These are phyloP conservation scores for Psophocarpus tetragonolobus DNA, from an alignment of 306 rosid genomes.

Conservation along the genomic window DNA sequence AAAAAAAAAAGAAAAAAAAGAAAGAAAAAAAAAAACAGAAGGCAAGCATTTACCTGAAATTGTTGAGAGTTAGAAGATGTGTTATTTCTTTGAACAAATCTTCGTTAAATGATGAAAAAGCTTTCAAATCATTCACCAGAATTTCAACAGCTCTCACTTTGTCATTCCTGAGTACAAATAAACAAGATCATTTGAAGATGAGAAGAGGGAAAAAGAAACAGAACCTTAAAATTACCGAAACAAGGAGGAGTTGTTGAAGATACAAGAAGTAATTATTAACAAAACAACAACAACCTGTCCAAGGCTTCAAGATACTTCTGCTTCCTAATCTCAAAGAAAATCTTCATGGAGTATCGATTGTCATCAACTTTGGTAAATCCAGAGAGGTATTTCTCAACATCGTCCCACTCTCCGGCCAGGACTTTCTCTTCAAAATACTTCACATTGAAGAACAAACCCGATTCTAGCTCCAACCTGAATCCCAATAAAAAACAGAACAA, in stretches of 20 bases:
- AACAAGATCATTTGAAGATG: slow-evolving; percentile 7
- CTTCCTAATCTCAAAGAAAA: slow-evolving; percentile 75
- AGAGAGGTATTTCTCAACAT: slow-evolving; percentile 66
- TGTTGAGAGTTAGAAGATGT: slow-evolving; percentile 63
- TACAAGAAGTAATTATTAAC: background rate
- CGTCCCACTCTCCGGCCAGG: slow-evolving; percentile 76
- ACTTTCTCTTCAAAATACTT: slow-evolving; percentile 75
- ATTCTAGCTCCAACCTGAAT: slow-evolving; percentile 71
- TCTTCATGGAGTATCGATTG: slow-evolving; percentile 70
- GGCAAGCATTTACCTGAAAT: slow-evolving; percentile 65
- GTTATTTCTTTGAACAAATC: slow-evolving; percentile 75
- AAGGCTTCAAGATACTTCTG: slow-evolving; percentile 87
- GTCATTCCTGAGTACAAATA: slow-evolving; percentile 47
- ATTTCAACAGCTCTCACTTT: slow-evolving; percentile 65
- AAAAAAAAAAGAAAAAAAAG: too few species aligned
- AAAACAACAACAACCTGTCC: slow-evolving; percentile 50
- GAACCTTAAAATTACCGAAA: slow-evolving; percentile 18
- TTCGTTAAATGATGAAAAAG: slow-evolving; percentile 60
- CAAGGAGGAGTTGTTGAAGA: background rate
- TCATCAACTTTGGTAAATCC: slow-evolving; percentile 73
- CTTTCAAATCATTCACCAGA: slow-evolving; percentile 66
- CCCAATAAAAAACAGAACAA: background rate
- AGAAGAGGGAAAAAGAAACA: background rate
- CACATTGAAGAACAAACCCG: slow-evolving; percentile 69
- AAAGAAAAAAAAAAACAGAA: too few species aligned